phyloP scores from a whole-genome alignment of 352 stramenopile species.

The Saprolegnia parasitica region DNA sequence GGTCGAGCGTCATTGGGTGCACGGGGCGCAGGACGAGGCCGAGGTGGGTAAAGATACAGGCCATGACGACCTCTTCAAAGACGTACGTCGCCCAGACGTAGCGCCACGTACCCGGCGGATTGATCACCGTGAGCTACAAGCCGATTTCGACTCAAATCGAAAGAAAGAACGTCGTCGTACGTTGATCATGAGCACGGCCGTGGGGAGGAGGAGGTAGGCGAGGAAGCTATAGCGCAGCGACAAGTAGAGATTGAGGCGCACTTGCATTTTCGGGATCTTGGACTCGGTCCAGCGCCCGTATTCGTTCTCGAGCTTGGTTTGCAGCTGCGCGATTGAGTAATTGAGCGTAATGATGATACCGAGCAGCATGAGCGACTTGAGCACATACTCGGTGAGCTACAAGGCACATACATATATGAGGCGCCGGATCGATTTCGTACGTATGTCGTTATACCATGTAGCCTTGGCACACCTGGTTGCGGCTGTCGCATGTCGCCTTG shows the following conservation, averaged over 20 bases:
- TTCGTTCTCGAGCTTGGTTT: constrained; percentile 40
- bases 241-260: constrained; percentile 70
- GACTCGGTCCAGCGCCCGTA: constrained; percentile 46
- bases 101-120: constrained; percentile 48
- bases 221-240: constrained; percentile 59
- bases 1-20: constrained; percentile 29
- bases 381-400: constrained; percentile 50
- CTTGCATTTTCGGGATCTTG: constrained; percentile 55
- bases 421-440: not conserved
- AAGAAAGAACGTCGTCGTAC: too few relatives aligned
- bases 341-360: constrained; percentile 64
- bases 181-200: constrained; percentile 48
- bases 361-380: constrained; percentile 62
- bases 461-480: constrained; percentile 48
- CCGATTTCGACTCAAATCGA: too few relatives aligned
- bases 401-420: too few relatives aligned
- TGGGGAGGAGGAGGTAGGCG: constrained; percentile 53
- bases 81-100: constrained; percentile 58
- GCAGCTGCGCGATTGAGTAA: constrained; percentile 56
- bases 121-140: constrained; percentile 49
- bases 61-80: constrained; percentile 41
- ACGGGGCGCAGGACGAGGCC: constrained; percentile 44
- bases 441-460: constrained; percentile 34
- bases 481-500: constrained; percentile 43
- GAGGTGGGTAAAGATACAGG: constrained; percentile 44